These are phyloP conservation scores for Chlamydomonas incerta DNA, from an alignment of 139 green algal species.

Conservation along the genomic window DNA sequence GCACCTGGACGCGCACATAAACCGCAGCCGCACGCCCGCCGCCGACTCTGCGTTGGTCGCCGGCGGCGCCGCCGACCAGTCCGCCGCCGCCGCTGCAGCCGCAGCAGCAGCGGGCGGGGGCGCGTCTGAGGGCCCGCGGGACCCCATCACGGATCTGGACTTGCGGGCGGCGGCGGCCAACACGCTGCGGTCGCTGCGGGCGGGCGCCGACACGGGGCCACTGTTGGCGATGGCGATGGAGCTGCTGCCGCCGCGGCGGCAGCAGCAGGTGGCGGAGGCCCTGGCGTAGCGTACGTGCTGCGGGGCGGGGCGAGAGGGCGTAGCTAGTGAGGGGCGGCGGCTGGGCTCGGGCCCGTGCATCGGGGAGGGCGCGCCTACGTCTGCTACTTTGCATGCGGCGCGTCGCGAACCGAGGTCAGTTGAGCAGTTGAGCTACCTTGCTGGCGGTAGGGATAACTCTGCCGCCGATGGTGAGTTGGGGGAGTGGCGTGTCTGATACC, in stretches of 20 bases:
- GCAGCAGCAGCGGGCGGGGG: background rate
- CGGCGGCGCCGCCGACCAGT: background rate
- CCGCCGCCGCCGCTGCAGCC: too few species aligned
- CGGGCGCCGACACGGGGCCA: background rate
- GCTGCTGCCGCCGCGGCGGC: constrained; percentile 6
- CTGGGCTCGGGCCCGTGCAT: too few species aligned
- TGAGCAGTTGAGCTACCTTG: too few species aligned
- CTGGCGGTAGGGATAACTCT: too few species aligned
- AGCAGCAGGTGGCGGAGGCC: constrained; percentile 22
- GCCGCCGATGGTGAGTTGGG: too few species aligned
- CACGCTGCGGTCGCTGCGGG: constrained; percentile 2
- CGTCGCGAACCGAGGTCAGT: too few species aligned
- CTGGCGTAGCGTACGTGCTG: background rate
- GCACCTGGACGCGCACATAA: constrained; percentile 34
- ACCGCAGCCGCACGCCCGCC: constrained; percentile 12
- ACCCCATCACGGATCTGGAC: background rate
- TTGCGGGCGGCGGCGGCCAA: background rate
- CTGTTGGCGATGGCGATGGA: constrained; percentile 23
- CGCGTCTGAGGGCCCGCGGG: background rate
- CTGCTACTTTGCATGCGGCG: too few species aligned
- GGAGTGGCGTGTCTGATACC: too few species aligned
- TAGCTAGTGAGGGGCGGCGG: too few species aligned
- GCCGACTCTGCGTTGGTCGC: constrained; percentile 16
- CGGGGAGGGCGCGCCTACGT: too few species aligned
- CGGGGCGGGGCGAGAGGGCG: too few species aligned